A percentile compares a stretch with the other conserved stretches of the same genome.
These are phyloP conservation scores for Neofusicoccum laricinum DNA, from an alignment of 2,329 filamentous ascomycete genomes.

Conservation along the genomic window DNA sequence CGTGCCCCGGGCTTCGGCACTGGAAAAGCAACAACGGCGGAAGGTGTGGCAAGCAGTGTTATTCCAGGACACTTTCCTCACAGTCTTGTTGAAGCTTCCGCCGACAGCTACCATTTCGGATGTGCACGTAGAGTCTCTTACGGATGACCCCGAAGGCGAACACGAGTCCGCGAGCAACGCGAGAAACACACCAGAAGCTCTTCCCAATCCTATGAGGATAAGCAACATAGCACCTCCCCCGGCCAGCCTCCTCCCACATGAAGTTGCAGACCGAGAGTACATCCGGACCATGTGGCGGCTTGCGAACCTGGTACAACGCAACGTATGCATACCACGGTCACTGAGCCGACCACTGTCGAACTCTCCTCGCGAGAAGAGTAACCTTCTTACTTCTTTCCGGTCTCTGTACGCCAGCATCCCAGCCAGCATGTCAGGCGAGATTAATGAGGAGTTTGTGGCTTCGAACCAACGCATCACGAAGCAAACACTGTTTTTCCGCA, in stretches of 20 bases:
- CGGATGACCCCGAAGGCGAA: constrained; percentile 62
- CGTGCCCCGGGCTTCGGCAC: constrained; percentile 61
- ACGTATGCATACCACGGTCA: constrained; percentile 70
- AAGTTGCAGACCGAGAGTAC: constrained; percentile 49
- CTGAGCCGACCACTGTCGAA: constrained; percentile 70
- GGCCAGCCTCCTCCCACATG: constrained; percentile 29
- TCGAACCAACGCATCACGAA: constrained; percentile 65
- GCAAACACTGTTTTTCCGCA: constrained; percentile 75
- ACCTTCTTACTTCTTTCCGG: constrained; percentile 67
- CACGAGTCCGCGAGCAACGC: constrained; percentile 58
- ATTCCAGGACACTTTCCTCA: constrained; percentile 78
- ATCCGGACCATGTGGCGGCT: constrained; percentile 76
- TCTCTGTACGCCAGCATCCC: constrained; percentile 72
- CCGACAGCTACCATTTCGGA: constrained; percentile 78
- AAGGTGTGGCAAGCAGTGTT: constrained; percentile 82
- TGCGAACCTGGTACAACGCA: constrained; percentile 74
- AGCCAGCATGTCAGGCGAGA: constrained; percentile 62
- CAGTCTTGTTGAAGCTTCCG: constrained; percentile 72
- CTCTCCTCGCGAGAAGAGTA: constrained; percentile 66
- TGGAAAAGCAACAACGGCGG: constrained; percentile 74
- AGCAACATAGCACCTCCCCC: constrained; percentile 45
- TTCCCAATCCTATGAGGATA: constrained; percentile 50
- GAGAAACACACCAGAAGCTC: neutral
- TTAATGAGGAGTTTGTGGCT: constrained; percentile 19
- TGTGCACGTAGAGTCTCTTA: constrained; percentile 70